Conservation (phyloP, 371 early-diverging fungal species). For the Haplosporangium sp. region DNA sequence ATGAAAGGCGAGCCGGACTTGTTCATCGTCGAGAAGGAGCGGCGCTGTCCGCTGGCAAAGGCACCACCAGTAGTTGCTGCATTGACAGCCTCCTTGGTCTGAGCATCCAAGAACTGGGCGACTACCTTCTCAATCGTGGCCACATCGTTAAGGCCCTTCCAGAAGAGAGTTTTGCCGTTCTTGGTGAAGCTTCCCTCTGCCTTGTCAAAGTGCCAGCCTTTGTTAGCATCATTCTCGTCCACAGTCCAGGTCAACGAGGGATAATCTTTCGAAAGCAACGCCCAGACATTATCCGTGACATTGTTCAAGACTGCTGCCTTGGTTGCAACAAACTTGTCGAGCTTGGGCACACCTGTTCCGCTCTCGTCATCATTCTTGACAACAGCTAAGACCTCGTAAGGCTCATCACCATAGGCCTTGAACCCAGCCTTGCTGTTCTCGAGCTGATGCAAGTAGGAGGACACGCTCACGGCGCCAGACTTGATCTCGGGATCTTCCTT, state of each 20-base stretch:
- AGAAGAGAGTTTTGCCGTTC: slow-evolving; percentile 85
- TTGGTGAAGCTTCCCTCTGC: slow-evolving; percentile 87
- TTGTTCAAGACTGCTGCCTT: slow-evolving; percentile 85
- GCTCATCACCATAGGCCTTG: slow-evolving; percentile 85
- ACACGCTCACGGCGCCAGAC: slow-evolving; percentile 76
- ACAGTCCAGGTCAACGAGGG: slow-evolving; percentile 78
- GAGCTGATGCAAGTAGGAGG: slow-evolving; percentile 76
- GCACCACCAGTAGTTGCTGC: slow-evolving; percentile 39
- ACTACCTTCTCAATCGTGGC: slow-evolving; percentile 75
- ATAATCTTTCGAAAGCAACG: slow-evolving; percentile 79
- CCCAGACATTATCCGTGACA: slow-evolving; percentile 93
- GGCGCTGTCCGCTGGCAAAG: slow-evolving; percentile 30
- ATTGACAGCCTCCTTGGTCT: slow-evolving; percentile 42
- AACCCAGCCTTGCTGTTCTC: slow-evolving; percentile 63
- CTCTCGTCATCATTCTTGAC: slow-evolving; percentile 63
- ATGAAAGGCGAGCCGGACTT: slow-evolving; percentile 19
- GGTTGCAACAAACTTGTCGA: slow-evolving; percentile 86
- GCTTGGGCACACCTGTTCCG: slow-evolving; percentile 63
- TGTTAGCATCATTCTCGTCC: slow-evolving; percentile 64
- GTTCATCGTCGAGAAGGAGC: slow-evolving; percentile 33
- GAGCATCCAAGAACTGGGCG: slow-evolving; percentile 39
- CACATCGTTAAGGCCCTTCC: slow-evolving; percentile 88
- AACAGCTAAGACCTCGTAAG: slow-evolving; percentile 89
- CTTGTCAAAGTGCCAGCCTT: slow-evolving; percentile 93
- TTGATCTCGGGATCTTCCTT: slow-evolving; percentile 77